phyloP scores from a whole-genome alignment of 371 early-diverging fungal species.

The Zychaea mexicana region DNA sequence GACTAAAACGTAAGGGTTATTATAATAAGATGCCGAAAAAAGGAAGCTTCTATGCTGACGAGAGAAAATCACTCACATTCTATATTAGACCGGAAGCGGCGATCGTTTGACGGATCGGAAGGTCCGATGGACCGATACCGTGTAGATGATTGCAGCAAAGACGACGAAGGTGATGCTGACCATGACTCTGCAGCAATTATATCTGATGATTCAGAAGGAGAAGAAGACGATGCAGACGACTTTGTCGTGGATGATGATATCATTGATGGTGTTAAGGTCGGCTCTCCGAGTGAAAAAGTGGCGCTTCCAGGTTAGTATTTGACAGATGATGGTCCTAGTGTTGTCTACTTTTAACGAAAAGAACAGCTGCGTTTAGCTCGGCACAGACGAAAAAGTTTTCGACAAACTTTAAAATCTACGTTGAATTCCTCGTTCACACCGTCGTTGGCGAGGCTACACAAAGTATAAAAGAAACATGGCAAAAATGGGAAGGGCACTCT shows the following conservation, averaged over 20 bases:
- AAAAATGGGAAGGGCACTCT: background rate
- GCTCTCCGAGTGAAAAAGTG: background rate
- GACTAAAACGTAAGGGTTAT: slow-evolving; percentile 19
- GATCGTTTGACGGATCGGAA: slow-evolving; percentile 9
- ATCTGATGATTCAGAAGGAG: too few relatives aligned
- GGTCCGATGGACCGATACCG: slow-evolving; percentile 23
- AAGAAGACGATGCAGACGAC: slow-evolving; percentile 10
- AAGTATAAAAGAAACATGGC: background rate
- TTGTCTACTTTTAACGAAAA: background rate
- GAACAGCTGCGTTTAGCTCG: slow-evolving; percentile 19
- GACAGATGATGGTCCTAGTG: too few relatives aligned
- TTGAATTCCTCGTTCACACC: slow-evolving; percentile 17
- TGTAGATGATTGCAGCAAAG: background rate
- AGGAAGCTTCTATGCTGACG: background rate
- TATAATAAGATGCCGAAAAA: background rate
- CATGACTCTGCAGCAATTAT: too few relatives aligned
- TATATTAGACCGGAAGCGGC: slow-evolving; percentile 13
- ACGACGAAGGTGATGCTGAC: too few relatives aligned
- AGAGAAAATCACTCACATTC: background rate
- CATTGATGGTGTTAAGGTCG: slow-evolving; percentile 19
- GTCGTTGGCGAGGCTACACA: slow-evolving; percentile 3
- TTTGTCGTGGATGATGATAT: slow-evolving; percentile 25
- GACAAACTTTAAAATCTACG: slow-evolving; percentile 19
- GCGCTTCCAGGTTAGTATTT: background rate
- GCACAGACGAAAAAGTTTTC: slow-evolving; percentile 14